A percentile compares a stretch with the other conserved stretches of the same genome.
phyloP scores from a whole-genome alignment of 176 grass and related monocot species.

The Urochloa ruziziensis region DNA sequence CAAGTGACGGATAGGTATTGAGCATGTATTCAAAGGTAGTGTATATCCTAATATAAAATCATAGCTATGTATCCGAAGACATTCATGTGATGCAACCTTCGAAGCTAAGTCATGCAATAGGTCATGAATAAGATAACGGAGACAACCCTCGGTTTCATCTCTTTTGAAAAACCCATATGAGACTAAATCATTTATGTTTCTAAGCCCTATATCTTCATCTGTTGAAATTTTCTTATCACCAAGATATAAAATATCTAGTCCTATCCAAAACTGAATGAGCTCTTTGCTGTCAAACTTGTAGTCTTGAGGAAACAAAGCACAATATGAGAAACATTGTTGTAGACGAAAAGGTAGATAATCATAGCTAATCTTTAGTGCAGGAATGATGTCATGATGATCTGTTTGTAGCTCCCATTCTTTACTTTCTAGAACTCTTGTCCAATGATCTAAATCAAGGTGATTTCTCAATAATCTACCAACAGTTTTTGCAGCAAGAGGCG shows the following conservation, averaged over 20 bases:
- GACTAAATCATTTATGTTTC: background rate
- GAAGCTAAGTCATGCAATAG: background rate
- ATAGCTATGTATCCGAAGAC: too few species aligned
- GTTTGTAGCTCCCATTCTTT: background rate
- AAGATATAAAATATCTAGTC: background rate
- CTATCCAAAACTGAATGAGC: constrained; percentile 24
- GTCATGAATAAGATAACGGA: constrained; percentile 11
- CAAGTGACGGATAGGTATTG: constrained; percentile 34
- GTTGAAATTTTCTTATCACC: background rate
- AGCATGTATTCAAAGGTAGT: too few species aligned
- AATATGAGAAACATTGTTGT: constrained; percentile 25
- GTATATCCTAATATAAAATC: too few species aligned
- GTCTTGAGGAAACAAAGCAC: constrained; percentile 24
- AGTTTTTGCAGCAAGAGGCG: constrained; percentile 14
- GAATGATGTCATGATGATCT: background rate
- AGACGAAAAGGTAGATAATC: constrained; percentile 9
- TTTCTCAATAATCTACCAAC: background rate
- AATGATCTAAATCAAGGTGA: background rate
- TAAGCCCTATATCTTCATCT: background rate
- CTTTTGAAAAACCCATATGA: background rate
- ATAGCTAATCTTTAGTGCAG: constrained; percentile 31
- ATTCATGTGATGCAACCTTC: constrained; percentile 11
- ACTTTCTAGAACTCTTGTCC: constrained; percentile 11
- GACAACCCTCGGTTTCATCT: background rate
- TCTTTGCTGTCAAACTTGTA: background rate